Base-by-base conservation (phyloP, 192 early-diverging fungal genomes). In the Entrophospora sp. region DNA sequence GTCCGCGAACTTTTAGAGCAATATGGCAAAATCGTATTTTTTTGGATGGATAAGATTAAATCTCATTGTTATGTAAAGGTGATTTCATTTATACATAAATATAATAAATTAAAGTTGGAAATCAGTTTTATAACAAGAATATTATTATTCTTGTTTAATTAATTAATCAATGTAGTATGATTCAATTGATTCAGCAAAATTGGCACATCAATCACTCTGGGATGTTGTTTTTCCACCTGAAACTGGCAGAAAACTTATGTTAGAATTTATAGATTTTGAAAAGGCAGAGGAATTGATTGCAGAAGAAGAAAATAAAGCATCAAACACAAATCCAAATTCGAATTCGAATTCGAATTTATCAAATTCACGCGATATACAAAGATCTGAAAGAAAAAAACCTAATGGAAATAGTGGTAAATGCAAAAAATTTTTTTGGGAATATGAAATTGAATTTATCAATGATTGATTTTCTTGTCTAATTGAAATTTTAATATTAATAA, bases 31-130 rank as follows among this genome's bases (percentile, higher is more conserved):
- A 42, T 82, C 6, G 78, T 81, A 16, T 65, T 60, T 28, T 64
- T 85, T 8, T 85, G 83, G 83, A 79, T 85, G 75, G 78, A 85
- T 58, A 68, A 46, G 35, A 83, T 85, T 59, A 78, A 80, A 43
- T 82, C 82, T 1, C 83, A 85, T 61, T 79, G 81, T 52, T 85
- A 79, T 73, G 82, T 83, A 10, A 70, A 70, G 28, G 83, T 85
- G 77, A 30, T 7, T 6, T 49, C 24, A 14, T 56, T 20, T 20
- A 32, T 27, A 6, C 9, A 24, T n/a, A n/a, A n/a, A n/a, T n/a
- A n/a, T n/a, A n/a, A n/a, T n/a, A n/a, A n/a, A n/a, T n/a, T n/a
- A n/a, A n/a, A n/a, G n/a, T n/a, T n/a, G n/a, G n/a, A n/a, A n/a
- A n/a, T n/a, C n/a, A n/a, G n/a, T n/a, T n/a, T n/a, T n/a, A n/a